Percentiles rank a stretch among this genome's conserved stretches.
Evolutionary conservation across 2,329 filamentous ascomycete genomes (phyloP).

Genomic region (Pyricularia sp.): DNA sequence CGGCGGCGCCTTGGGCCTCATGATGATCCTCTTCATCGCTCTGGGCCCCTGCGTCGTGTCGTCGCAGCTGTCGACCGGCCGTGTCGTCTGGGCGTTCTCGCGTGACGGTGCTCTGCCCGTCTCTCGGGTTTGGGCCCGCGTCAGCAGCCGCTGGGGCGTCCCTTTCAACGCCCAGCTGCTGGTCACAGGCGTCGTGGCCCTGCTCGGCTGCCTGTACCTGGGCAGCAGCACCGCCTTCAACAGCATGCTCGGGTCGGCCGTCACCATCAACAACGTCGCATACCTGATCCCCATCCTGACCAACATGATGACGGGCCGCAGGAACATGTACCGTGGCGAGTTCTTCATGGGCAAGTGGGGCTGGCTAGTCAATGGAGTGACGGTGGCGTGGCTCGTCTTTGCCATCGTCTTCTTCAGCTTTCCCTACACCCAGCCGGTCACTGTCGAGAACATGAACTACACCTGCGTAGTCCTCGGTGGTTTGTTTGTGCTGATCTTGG

Average conservation of each 20-base stretch:
- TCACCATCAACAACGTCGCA: slow-evolving; percentile 34
- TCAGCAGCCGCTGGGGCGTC: slow-evolving; percentile 23
- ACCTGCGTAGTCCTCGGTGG: slow-evolving; percentile 27
- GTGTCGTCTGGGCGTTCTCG: slow-evolving; percentile 12
- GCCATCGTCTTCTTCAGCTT: slow-evolving; percentile 35
- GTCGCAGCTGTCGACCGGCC: slow-evolving; percentile 24
- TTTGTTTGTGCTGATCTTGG: not conserved
- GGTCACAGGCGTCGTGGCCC: slow-evolving; percentile 22
- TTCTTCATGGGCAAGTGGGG: slow-evolving; percentile 27
- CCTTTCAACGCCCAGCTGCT: slow-evolving; percentile 28
- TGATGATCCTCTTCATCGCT: slow-evolving; percentile 30
- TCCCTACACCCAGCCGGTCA: slow-evolving; percentile 19
- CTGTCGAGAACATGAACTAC: slow-evolving; percentile 26
- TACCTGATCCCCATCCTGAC: slow-evolving; percentile 35
- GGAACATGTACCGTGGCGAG: slow-evolving; percentile 27
- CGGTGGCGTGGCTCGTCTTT: slow-evolving; percentile 27
- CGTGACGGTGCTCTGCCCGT: slow-evolving; percentile 31
- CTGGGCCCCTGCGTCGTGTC: slow-evolving; percentile 29
- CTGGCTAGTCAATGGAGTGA: slow-evolving; percentile 24
- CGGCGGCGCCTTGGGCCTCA: slow-evolving; percentile 30
- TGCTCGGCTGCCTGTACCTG: slow-evolving; percentile 31
- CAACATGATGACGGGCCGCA: slow-evolving; percentile 28
- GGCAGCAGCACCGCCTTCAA: slow-evolving; percentile 33
- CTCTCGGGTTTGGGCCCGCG: slow-evolving; percentile 24
- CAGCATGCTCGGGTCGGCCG: slow-evolving; percentile 23